Evolutionary conservation across 306 rosid species (phyloP).

Genomic region (Inga leiocalycina): DNA sequence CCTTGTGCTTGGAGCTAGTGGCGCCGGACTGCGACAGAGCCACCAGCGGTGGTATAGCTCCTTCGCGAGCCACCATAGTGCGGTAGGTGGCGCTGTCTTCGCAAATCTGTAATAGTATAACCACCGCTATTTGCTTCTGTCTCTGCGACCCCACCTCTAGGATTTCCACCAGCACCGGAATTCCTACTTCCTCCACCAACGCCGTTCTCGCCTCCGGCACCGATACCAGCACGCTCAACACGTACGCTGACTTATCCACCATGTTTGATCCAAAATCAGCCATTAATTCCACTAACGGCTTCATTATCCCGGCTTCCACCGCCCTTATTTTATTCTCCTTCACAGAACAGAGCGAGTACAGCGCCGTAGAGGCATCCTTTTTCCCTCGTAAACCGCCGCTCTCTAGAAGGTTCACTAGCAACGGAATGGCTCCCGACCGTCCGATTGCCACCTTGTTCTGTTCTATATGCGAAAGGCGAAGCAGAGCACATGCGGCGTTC

Average conservation of each 20-base stretch:
- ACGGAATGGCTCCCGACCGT: conserved; percentile 78
- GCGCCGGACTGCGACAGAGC: conserved; percentile 80
- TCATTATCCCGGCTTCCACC: conserved; percentile 70
- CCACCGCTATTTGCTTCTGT: conserved; percentile 81
- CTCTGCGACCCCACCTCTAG: conserved; percentile 79
- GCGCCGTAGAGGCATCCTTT: conserved; percentile 87
- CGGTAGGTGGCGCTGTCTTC: conserved; percentile 62
- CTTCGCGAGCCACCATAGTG: conserved; percentile 80
- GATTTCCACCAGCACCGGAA: conserved; percentile 82
- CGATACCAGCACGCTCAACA: conserved; percentile 63
- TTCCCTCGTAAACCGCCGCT: conserved; percentile 65
- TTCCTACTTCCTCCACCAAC: conserved; percentile 76
- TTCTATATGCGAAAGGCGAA: conserved; percentile 70
- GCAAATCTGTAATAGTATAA: conserved; percentile 60
- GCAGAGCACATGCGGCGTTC: conserved; percentile 85
- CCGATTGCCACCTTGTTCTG: conserved; percentile 69
- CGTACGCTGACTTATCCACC: conserved; percentile 86
- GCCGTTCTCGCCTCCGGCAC: conserved; percentile 59
- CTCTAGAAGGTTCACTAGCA: conserved; percentile 67
- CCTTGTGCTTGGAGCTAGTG: conserved; percentile 83
- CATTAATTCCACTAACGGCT: conserved; percentile 74
- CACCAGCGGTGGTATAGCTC: conserved; percentile 84
- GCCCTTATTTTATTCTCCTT: conserved; percentile 79
- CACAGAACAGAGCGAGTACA: conserved; percentile 69
- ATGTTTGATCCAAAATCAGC: conserved; percentile 77